phyloP scores from a whole-genome alignment of 331 rosid genomes.

The Telfairia occidentalis region DNA sequence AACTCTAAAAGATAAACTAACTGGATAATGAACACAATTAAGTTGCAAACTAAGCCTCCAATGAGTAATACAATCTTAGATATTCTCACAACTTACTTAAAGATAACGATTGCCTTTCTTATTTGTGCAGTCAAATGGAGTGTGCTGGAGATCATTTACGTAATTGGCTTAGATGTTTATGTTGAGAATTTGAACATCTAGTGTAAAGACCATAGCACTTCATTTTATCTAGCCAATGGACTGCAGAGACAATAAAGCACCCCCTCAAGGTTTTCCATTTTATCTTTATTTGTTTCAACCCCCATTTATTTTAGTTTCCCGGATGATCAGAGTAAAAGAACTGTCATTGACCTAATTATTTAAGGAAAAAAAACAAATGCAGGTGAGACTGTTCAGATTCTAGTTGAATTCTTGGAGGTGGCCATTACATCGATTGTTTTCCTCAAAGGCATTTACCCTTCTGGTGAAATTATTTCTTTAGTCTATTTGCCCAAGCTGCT shows the following conservation, averaged over 20 bases:
- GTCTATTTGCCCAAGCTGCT: neutral
- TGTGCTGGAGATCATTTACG: neutral
- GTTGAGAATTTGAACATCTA: neutral
- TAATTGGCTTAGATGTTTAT: neutral
- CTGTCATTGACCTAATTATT: neutral
- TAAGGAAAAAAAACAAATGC: constrained; percentile 13
- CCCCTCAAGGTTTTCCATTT: constrained; percentile 45
- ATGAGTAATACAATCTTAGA: neutral
- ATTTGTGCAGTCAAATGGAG: neutral
- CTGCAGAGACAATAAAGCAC: constrained; percentile 34
- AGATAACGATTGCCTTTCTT: neutral
- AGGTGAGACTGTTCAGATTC: constrained; percentile 50
- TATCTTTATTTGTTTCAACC: neutral
- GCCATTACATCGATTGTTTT: constrained; percentile 61
- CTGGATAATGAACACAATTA: neutral
- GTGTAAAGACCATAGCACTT: neutral
- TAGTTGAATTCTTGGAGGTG: constrained; percentile 78
- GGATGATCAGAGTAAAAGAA: neutral
- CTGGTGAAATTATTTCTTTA: constrained; percentile 36
- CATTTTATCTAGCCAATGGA: constrained; percentile 30
- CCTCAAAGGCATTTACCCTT: constrained; percentile 79
- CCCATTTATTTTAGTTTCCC: neutral
- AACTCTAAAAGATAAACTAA: neutral
- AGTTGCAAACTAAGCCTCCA: neutral
- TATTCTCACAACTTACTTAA: neutral